Percentiles rank a stretch among this genome's conserved stretches.
Evolutionary conservation across 2,329 filamentous ascomycete genomes (phyloP).

Genomic region (Dactylellina cionopaga): DNA sequence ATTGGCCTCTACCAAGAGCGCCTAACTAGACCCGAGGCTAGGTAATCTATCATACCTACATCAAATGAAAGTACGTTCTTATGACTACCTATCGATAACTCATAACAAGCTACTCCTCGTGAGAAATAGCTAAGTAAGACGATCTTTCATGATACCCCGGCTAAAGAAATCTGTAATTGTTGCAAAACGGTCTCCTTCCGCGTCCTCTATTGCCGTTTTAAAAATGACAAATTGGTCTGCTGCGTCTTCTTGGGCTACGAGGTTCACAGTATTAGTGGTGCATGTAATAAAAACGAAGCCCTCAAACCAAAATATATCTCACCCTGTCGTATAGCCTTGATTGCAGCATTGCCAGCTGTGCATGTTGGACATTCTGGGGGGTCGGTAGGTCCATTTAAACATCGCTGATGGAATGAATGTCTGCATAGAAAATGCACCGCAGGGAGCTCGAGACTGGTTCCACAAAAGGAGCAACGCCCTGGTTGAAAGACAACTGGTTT

Average conservation of each 20-base stretch:
- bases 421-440: conserved; percentile 97
- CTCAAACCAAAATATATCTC: neutral
- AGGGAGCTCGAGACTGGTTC: conserved; percentile 80
- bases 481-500: conserved; percentile 92
- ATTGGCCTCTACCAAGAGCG: no score
- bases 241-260: conserved; percentile 79
- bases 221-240: conserved; percentile 91
- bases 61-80: neutral
- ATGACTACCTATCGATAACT: neutral
- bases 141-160: conserved; percentile 78
- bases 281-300: neutral
- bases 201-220: conserved; percentile 77
- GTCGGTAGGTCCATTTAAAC: conserved; percentile 74
- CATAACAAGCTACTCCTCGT: neutral
- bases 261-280: neutral
- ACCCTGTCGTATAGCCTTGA: conserved; percentile 79
- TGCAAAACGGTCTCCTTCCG: conserved; percentile 80
- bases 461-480: conserved; percentile 85
- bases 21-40: no score
- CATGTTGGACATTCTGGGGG: conserved; percentile 87
- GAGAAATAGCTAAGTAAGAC: conserved; percentile 1
- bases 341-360: conserved; percentile 82
- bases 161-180: conserved; percentile 96
- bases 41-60: no score
- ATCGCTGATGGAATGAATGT: conserved; percentile 94